Conservation (phyloP, 306 rosid genomes). For the Inga leiocalycina region DNA sequence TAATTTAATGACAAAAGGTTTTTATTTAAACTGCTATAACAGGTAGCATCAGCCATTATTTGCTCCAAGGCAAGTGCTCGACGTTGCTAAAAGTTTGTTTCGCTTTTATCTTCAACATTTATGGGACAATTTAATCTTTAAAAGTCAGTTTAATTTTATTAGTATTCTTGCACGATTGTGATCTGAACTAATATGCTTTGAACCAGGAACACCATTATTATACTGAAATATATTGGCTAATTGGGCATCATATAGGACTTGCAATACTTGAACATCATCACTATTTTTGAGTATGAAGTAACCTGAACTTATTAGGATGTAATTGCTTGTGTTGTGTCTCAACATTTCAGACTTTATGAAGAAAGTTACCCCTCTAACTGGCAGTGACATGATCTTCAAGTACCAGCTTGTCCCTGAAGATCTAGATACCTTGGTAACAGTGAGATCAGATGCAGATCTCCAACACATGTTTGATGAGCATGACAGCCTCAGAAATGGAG, state of each 20-base stretch:
- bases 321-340: not conserved
- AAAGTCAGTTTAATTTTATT: not conserved
- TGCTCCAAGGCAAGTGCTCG: not conserved
- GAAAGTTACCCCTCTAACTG: conserved; percentile 51
- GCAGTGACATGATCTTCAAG: conserved; percentile 68
- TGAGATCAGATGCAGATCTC: conserved; percentile 65
- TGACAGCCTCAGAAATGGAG: conserved; percentile 47
- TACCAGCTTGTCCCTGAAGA: conserved; percentile 69
- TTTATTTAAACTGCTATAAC: not conserved
- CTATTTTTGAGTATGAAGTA: not conserved
- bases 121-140: not conserved
- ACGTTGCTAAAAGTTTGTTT: not conserved
- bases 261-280: not conserved
- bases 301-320: not conserved
- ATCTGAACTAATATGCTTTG: not conserved
- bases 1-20: not conserved
- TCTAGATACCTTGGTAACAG: conserved; percentile 69
- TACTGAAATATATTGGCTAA: not conserved
- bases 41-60: not conserved
- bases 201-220: not conserved
- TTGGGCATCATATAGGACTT: not conserved
- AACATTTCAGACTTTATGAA: conserved; percentile 59
- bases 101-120: not conserved
- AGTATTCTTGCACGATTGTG: not conserved
- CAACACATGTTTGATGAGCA: conserved; percentile 80